Evolutionary conservation across 2,329 filamentous ascomycete species (phyloP), one percentile per base, ranked within the genome.

Genomic region (Hypoxylon sp.): DNA sequence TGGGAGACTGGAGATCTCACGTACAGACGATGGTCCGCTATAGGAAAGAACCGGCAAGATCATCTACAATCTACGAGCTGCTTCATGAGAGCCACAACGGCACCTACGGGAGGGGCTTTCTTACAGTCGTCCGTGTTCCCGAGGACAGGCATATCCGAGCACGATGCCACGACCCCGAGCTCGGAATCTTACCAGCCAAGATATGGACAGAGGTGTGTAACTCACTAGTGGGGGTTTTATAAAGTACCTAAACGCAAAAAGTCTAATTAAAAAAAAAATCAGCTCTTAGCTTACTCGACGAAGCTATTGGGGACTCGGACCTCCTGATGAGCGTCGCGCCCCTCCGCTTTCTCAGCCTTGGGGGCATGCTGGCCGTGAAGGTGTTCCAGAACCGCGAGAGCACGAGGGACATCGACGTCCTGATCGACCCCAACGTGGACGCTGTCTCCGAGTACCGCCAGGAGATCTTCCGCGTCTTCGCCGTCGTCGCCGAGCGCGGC

Each of bases 251-350:
- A n/a, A n/a, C n/a, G 13, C 3, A 21, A 4, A 20, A 41, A 23
- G 37, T 24, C 37, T 21, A 21, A 21, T 9, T n/a, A n/a, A n/a
- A n/a, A n/a, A n/a, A n/a, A 10, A 21, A 20, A 41, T 11, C 27
- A 68, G 66, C 58, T 26, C 57, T 69, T 21, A 20, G 38, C 20
- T 51, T 60, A 8, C 58, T 69, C 9, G 62, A 69, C 38, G 45
- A 45, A 15, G 55, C 62, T 13, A 62, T 70, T 18, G 63, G 60
- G 9, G 49, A 55, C 33, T 66, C 59, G 13, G 66, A 68, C 23
- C 57, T 70, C 18, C 62, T 71, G 17, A 67, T 67, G 62, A 67
- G 63, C 31, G 58, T 71, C n/a, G 67, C 67, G 7, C 69, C 68
- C 1, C 55, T 71, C 29, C 58, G 67, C 17, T 61, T 70, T 49